phyloP scores from a whole-genome alignment of 495 filamentous ascomycete genomes.

The Podospora bellae-mahoneyi region DNA sequence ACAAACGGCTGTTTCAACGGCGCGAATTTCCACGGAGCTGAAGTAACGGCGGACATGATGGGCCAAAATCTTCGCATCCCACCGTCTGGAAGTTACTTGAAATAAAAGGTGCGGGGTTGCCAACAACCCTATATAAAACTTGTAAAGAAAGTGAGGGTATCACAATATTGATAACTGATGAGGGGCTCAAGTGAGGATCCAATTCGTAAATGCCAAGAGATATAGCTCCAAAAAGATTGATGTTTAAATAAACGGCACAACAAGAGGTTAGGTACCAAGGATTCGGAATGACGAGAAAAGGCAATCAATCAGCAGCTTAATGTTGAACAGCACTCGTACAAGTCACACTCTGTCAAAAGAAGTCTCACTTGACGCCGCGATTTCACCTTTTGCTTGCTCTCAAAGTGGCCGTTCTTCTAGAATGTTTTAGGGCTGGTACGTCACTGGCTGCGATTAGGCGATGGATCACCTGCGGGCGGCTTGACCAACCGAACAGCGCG shows the following conservation, averaged over 20 bases:
- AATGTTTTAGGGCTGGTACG: background rate
- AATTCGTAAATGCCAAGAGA: background rate
- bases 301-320: background rate
- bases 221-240: background rate
- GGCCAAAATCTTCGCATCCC: constrained; percentile 34
- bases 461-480: background rate
- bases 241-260: background rate
- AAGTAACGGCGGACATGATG: constrained; percentile 35
- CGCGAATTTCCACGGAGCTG: constrained; percentile 27
- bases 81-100: background rate
- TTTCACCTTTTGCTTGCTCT: background rate
- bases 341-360: background rate
- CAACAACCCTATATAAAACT: background rate
- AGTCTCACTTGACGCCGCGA: background rate
- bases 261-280: background rate
- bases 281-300: background rate
- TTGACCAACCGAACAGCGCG: background rate
- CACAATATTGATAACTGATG: background rate
- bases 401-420: background rate
- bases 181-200: background rate
- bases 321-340: background rate
- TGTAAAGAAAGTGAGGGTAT: background rate
- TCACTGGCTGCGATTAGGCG: background rate
- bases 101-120: background rate
- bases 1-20: constrained; percentile 29